These are phyloP conservation scores for Aschersonia sp. DNA, from an alignment of 2,329 filamentous ascomycete genomes.

Conservation along the genomic window DNA sequence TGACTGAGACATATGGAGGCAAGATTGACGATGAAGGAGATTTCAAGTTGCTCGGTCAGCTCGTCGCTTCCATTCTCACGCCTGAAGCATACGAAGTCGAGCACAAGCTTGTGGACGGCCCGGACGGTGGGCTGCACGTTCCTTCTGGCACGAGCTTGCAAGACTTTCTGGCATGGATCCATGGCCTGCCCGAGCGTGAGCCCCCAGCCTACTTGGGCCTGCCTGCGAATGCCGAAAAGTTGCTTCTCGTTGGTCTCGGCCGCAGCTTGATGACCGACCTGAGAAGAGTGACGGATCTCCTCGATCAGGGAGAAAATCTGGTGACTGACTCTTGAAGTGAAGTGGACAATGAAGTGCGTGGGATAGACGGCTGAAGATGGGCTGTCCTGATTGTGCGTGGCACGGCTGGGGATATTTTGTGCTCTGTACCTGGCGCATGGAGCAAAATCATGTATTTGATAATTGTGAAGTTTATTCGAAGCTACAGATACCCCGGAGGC, in stretches of 20 bases:
- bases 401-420: too few relatives aligned
- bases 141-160: slow-evolving; percentile 69
- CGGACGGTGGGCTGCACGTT: slow-evolving; percentile 50
- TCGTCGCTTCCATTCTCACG: slow-evolving; percentile 70
- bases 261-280: slow-evolving; percentile 72
- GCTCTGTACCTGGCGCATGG: too few relatives aligned
- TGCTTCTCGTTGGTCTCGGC: slow-evolving; percentile 79
- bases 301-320: slow-evolving; percentile 89
- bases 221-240: slow-evolving; percentile 90
- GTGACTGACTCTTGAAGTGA: slow-evolving; percentile 43
- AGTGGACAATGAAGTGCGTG: too few relatives aligned
- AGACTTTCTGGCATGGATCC: slow-evolving; percentile 86
- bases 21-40: slow-evolving; percentile 91
- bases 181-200: slow-evolving; percentile 82
- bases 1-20: slow-evolving; percentile 91
- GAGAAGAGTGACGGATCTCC: slow-evolving; percentile 67
- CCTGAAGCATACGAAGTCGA: slow-evolving; percentile 84
- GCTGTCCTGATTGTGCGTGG: not conserved
- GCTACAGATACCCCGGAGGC: too few relatives aligned
- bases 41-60: slow-evolving; percentile 54
- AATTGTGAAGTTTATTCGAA: too few relatives aligned
- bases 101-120: slow-evolving; percentile 69
- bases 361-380: not conserved
- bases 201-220: slow-evolving; percentile 90
- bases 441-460: too few relatives aligned